phyloP scores from a whole-genome alignment of 768 basidiomycete species.

The Suillus occidentalis region DNA sequence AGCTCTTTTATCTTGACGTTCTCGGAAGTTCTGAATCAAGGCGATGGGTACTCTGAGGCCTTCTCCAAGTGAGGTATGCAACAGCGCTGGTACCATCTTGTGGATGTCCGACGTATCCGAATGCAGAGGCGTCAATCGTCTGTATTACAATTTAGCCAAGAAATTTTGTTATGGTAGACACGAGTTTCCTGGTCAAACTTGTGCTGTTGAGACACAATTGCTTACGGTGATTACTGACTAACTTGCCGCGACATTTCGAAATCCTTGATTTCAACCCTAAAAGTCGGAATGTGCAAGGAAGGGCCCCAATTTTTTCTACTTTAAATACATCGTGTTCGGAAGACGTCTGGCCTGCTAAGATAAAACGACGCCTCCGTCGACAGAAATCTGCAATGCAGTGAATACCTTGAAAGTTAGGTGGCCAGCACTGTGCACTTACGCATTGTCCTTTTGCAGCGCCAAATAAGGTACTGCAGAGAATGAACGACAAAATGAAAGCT shows the following conservation, averaged over 20 bases:
- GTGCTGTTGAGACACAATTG: constrained; percentile 19
- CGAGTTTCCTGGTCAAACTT: background rate
- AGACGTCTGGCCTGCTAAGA: background rate
- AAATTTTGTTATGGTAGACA: background rate
- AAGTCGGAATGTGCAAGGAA: background rate
- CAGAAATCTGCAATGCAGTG: background rate
- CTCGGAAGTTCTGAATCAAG: background rate
- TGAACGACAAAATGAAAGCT: constrained; percentile 3
- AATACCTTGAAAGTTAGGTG: background rate
- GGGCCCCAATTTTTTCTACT: background rate
- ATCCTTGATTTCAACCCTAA: background rate
- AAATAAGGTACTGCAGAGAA: background rate
- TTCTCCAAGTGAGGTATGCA: constrained; percentile 30
- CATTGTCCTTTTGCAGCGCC: constrained; percentile 11
- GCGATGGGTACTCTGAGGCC: background rate
- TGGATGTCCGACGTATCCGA: constrained; percentile 27
- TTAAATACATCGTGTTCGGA: background rate
- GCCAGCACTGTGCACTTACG: constrained; percentile 10
- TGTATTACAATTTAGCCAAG: background rate
- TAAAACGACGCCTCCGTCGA: constrained; percentile 4
- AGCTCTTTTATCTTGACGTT: background rate
- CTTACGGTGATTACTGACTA: background rate
- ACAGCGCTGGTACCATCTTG: constrained; percentile 34
- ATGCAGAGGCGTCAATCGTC: constrained; percentile 1
- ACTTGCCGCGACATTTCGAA: background rate